Conservation (phyloP, 352 stramenopile genomes). For the Phytophthora macrochlamydospora region DNA sequence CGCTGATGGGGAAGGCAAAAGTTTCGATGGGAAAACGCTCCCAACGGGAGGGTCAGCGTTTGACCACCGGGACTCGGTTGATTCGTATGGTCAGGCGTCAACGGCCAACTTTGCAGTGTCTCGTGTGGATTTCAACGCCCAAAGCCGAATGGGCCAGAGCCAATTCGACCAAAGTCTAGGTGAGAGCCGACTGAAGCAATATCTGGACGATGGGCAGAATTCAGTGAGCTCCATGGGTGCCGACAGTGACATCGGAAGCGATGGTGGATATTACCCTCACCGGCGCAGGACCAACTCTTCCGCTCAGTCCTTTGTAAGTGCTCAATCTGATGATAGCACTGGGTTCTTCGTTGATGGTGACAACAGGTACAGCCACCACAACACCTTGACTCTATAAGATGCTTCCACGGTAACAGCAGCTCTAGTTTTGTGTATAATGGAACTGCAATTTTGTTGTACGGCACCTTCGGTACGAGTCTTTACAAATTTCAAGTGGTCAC, state of each 20-base stretch:
- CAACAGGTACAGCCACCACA: slow-evolving; percentile 18
- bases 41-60: slow-evolving; percentile 34
- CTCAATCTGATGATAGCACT: slow-evolving; percentile 63
- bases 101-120: slow-evolving; percentile 25
- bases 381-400: slow-evolving; percentile 32
- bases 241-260: slow-evolving; percentile 32
- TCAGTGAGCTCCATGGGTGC: slow-evolving; percentile 16
- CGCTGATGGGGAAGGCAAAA: slow-evolving; percentile 4
- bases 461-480: slow-evolving; percentile 2
- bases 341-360: slow-evolving; percentile 29
- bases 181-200: slow-evolving; percentile 1
- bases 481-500: too few species aligned
- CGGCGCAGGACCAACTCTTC: slow-evolving; percentile 41
- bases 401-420: slow-evolving; percentile 18
- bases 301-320: slow-evolving; percentile 60
- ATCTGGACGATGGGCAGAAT: slow-evolving; percentile 12
- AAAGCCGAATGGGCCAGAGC: slow-evolving; percentile 30
- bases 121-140: slow-evolving; percentile 32
- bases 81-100: slow-evolving; percentile 37
- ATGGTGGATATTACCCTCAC: slow-evolving; percentile 29
- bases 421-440: slow-evolving; percentile 41
- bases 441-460: slow-evolving; percentile 21
- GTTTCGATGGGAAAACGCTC: slow-evolving; percentile 8
- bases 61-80: slow-evolving; percentile 23
- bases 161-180: slow-evolving; percentile 1